phyloP scores from a whole-genome alignment of 1,139 yeast species.

The Lodderomyces metapsilosis region DNA sequence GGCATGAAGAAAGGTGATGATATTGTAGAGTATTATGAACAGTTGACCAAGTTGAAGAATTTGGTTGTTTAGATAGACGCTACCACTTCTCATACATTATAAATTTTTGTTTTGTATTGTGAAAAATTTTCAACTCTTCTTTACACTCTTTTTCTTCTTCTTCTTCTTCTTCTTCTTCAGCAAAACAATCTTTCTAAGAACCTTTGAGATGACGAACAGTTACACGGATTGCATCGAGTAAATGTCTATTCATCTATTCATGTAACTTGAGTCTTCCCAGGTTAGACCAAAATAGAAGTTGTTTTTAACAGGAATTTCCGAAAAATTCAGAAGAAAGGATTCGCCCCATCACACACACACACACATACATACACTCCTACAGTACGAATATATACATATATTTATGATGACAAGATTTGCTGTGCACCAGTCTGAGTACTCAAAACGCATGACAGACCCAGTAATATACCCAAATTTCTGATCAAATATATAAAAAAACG shows the following conservation, averaged over 20 bases:
- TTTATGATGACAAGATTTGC: conserved; percentile 38
- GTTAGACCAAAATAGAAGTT: too few relatives aligned
- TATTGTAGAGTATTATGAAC: conserved; percentile 14
- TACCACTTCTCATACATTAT: neutral
- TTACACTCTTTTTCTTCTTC: neutral
- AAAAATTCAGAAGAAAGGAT: too few relatives aligned
- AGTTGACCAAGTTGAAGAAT: conserved; percentile 14
- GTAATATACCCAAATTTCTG: conserved; percentile 47
- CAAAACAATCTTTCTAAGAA: too few relatives aligned
- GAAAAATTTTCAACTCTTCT: neutral
- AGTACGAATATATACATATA: neutral
- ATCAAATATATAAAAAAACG: conserved; percentile 11
- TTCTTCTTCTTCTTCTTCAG: neutral
- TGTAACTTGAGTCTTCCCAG: neutral
- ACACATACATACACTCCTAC: neutral
- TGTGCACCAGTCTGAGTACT: conserved; percentile 52
- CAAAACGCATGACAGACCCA: conserved; percentile 42
- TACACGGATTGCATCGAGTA: neutral
- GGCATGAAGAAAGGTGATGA: conserved; percentile 12
- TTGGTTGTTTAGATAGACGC: conserved; percentile 4
- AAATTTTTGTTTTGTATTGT: neutral
- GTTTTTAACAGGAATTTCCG: too few relatives aligned
- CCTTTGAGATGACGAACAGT: neutral
- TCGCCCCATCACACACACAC: neutral
- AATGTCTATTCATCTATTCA: neutral